phyloP scores from a whole-genome alignment of 305 asterid genomes.

The Euphrasia arctica region DNA sequence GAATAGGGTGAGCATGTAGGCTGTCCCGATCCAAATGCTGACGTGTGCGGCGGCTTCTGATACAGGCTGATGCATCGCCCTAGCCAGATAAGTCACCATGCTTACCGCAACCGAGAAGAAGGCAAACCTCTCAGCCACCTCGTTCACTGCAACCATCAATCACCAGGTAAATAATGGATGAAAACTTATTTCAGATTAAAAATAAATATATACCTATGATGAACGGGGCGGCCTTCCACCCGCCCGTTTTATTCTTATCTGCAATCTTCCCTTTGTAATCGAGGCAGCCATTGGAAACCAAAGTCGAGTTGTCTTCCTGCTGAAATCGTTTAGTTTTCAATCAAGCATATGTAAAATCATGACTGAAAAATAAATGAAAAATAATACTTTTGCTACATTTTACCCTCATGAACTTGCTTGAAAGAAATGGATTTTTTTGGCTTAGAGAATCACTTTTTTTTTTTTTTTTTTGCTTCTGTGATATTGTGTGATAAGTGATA shows the following conservation, averaged over 20 bases:
- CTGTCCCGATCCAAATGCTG: slow-evolving; percentile 67
- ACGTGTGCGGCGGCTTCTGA: slow-evolving; percentile 67
- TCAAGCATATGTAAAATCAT: background rate
- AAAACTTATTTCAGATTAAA: too few species aligned
- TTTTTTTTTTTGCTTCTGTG: too few species aligned
- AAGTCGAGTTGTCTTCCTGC: slow-evolving; percentile 24
- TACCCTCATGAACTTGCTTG: background rate
- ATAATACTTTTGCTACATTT: too few species aligned
- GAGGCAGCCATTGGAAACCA: too few species aligned
- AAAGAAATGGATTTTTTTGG: too few species aligned
- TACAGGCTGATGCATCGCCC: slow-evolving; percentile 53
- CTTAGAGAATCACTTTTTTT: too few species aligned
- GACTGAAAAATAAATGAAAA: background rate
- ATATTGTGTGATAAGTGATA: too few species aligned
- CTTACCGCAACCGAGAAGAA: slow-evolving; percentile 57
- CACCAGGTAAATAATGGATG: background rate
- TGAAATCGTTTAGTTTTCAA: background rate
- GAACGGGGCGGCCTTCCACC: too few species aligned
- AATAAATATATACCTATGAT: too few species aligned
- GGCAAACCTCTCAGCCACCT: slow-evolving; percentile 68
- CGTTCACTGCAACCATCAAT: slow-evolving; percentile 43
- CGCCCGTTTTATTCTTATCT: too few species aligned
- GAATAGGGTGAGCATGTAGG: slow-evolving; percentile 54
- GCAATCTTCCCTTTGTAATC: too few species aligned
- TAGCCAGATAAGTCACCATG: slow-evolving; percentile 52